phyloP scores from a whole-genome alignment of 176 grass and related monocot genomes.

The Eleusine indica region DNA sequence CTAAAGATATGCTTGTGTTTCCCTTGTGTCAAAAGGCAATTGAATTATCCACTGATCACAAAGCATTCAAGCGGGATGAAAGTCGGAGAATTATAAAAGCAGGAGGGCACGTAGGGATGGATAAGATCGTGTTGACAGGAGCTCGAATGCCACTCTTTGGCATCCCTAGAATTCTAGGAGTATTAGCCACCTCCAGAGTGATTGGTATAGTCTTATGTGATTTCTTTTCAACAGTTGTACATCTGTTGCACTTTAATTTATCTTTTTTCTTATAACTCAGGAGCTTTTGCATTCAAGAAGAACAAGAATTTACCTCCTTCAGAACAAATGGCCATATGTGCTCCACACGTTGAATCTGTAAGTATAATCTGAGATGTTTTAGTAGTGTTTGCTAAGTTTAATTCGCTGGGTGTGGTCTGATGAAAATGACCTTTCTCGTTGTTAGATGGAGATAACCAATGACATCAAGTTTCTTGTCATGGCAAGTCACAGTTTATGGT shows the following conservation, averaged over 20 bases:
- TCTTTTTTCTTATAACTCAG: slow-evolving; percentile 11
- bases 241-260: background rate
- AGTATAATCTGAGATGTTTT: background rate
- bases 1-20: slow-evolving; percentile 17
- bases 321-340: slow-evolving; percentile 26
- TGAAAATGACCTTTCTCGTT: background rate
- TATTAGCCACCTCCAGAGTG: background rate
- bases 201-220: slow-evolving; percentile 26
- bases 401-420: background rate
- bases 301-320: background rate
- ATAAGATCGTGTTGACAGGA: background rate
- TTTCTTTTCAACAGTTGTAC: background rate
- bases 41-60: slow-evolving; percentile 30
- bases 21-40: slow-evolving; percentile 23
- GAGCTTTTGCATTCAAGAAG: slow-evolving; percentile 24
- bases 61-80: background rate
- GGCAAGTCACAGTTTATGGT: slow-evolving; percentile 48
- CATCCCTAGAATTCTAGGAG: background rate
- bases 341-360: slow-evolving; percentile 5
- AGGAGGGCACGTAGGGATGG: background rate
- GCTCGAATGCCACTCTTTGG: background rate
- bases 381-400: background rate
- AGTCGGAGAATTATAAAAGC: background rate
- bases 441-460: slow-evolving; percentile 38
- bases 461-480: slow-evolving; percentile 42